These are phyloP conservation scores for Mentha longifolia DNA, from an alignment of 257 asterid genomes.

Conservation along the genomic window DNA sequence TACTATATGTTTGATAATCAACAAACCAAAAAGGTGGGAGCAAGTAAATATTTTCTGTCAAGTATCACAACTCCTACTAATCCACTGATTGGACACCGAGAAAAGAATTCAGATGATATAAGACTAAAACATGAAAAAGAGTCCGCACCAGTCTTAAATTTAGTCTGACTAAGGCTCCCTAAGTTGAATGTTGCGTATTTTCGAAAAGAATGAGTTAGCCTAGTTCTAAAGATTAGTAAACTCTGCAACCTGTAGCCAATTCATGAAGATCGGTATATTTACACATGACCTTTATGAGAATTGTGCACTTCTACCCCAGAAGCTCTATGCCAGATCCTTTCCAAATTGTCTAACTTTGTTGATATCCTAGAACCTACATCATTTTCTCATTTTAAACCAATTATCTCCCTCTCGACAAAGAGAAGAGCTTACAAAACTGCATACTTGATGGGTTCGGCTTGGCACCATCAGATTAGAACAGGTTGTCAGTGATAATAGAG, in stretches of 20 bases:
- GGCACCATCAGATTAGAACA: neutral
- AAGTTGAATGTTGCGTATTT: neutral
- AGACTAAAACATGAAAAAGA: neutral
- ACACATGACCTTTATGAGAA: neutral
- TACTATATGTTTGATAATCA: too few relatives aligned
- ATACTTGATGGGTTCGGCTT: neutral
- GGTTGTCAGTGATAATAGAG: neutral
- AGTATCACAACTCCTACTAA: neutral
- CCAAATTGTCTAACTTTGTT: neutral
- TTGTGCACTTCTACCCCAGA: neutral
- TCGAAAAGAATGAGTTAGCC: neutral
- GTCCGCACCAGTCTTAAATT: neutral
- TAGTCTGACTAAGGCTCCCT: neutral
- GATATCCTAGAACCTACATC: neutral
- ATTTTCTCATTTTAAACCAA: conserved; percentile 2
- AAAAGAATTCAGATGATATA: neutral
- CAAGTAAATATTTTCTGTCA: neutral
- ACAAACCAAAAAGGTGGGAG: neutral
- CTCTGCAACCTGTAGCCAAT: neutral
- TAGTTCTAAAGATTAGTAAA: neutral
- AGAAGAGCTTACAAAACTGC: neutral
- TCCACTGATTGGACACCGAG: neutral
- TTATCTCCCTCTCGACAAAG: neutral
- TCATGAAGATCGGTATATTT: neutral
- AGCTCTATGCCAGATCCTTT: neutral